Percentiles rank a stretch among this genome's conserved stretches.
Conservation (phyloP, 2,329 filamentous ascomycete species). For the Fusarium papillatum region DNA sequence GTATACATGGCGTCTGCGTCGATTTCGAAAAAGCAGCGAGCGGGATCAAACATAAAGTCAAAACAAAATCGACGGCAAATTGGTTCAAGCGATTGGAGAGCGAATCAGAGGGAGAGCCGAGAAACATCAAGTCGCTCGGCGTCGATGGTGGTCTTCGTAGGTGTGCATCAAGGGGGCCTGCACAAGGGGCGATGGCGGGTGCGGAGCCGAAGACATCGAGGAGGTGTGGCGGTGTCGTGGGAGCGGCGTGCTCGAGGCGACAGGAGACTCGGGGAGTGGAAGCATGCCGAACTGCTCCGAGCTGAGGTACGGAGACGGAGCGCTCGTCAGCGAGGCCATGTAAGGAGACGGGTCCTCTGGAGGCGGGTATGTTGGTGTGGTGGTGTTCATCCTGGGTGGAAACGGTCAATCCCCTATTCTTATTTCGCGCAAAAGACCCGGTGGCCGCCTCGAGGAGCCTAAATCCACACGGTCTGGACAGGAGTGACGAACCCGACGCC, state of each 20-base stretch:
- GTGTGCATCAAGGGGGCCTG: slow-evolving; percentile 48
- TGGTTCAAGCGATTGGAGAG: slow-evolving; percentile 25
- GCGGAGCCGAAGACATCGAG: slow-evolving; percentile 51
- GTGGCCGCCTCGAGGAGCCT: slow-evolving; percentile 56
- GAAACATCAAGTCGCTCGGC: slow-evolving; percentile 45
- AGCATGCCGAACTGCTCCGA: slow-evolving; percentile 59
- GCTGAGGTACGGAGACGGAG: slow-evolving; percentile 60
- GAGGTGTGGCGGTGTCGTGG: slow-evolving; percentile 56
- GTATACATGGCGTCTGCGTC: slow-evolving; percentile 53
- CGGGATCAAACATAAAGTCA: slow-evolving; percentile 30
- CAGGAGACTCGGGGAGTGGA: slow-evolving; percentile 60
- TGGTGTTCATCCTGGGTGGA: slow-evolving; percentile 65
- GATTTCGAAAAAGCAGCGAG: slow-evolving; percentile 41
- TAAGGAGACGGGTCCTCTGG: slow-evolving; percentile 56
- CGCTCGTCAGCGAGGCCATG: slow-evolving; percentile 53
- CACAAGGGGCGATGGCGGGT: slow-evolving; percentile 52
- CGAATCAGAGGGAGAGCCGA: slow-evolving; percentile 34
- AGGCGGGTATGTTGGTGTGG: slow-evolving; percentile 59
- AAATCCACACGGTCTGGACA: slow-evolving; percentile 73
- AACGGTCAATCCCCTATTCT: slow-evolving; percentile 68
- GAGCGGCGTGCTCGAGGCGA: slow-evolving; percentile 50
- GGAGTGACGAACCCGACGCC: slow-evolving; percentile 73
- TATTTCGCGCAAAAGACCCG: slow-evolving; percentile 54
- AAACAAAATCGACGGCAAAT: slow-evolving; percentile 33
- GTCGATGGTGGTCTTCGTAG: slow-evolving; percentile 52